These are phyloP conservation scores for Nitzschia palea DNA, from an alignment of 108 stramenopile genomes.

Conservation along the genomic window DNA sequence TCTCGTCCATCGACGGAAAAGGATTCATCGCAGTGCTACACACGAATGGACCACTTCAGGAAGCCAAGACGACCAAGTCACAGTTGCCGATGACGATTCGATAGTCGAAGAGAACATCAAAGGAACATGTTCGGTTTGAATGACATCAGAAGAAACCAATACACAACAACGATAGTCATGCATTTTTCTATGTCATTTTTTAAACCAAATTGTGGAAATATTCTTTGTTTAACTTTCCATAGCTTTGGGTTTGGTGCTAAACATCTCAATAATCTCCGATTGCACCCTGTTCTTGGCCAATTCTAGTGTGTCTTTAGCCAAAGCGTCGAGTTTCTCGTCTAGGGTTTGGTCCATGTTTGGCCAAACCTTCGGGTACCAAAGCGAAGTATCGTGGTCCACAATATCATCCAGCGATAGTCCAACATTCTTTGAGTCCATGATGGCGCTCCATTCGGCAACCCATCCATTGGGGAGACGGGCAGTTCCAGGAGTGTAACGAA, in stretches of 20 bases:
- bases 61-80: neutral
- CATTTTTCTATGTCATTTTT: too few species aligned
- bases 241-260: neutral
- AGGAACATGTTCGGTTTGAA: too few species aligned
- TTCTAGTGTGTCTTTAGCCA: neutral
- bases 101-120: too few species aligned
- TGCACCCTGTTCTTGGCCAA: neutral
- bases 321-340: neutral
- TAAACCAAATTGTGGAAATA: too few species aligned
- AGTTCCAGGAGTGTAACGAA: slow-evolving; percentile 33
- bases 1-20: neutral
- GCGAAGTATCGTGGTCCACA: neutral
- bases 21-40: neutral
- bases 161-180: too few species aligned
- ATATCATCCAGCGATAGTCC: slow-evolving; percentile 28
- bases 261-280: slow-evolving; percentile 10
- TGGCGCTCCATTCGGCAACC: slow-evolving; percentile 11
- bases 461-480: slow-evolving; percentile 27
- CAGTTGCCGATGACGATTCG: neutral
- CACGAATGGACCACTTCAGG: neutral
- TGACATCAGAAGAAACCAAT: too few species aligned
- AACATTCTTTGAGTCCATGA: slow-evolving; percentile 21
- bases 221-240: neutral
- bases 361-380: slow-evolving; percentile 15
- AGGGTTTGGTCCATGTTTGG: neutral